Conservation (phyloP, 192 early-diverging fungal genomes). For the Radiomyces spectabilis region DNA sequence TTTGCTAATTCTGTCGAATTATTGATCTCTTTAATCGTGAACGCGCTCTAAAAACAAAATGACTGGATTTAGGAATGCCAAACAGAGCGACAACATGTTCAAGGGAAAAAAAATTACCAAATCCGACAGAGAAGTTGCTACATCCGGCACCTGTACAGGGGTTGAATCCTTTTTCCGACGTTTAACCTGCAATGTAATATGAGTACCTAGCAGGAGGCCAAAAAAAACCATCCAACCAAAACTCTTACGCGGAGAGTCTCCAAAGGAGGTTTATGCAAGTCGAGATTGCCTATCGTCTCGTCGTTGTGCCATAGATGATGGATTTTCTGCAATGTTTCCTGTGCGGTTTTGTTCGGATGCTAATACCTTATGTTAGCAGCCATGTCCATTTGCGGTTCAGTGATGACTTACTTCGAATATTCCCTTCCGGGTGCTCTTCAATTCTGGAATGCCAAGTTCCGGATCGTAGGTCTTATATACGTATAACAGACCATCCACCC, state of each 20-base stretch:
- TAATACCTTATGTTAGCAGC: neutral
- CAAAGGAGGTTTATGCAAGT: too few species aligned
- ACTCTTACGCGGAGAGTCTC: too few species aligned
- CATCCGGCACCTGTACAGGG: neutral
- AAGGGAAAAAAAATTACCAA: neutral
- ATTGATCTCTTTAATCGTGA: constrained; percentile 30
- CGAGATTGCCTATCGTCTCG: too few species aligned
- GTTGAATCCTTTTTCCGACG: neutral
- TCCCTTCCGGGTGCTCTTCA: constrained; percentile 13
- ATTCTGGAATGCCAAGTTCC: constrained; percentile 26
- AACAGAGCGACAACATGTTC: too few species aligned
- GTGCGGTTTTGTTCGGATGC: too few species aligned
- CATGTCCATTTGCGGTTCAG: neutral
- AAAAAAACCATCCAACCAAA: too few species aligned
- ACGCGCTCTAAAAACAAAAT: neutral
- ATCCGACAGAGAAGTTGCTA: neutral
- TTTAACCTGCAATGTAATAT: too few species aligned
- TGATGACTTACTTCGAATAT: constrained; percentile 28
- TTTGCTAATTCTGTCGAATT: constrained; percentile 32
- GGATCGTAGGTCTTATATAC: constrained; percentile 41
- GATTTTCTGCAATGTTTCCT: too few species aligned
- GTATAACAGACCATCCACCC: constrained; percentile 35
- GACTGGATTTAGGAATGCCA: too few species aligned
- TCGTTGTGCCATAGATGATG: too few species aligned
- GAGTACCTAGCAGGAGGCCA: too few species aligned